Percentiles rank a stretch among this genome's conserved stretches.
These are phyloP conservation scores for Paecilomyces sp. DNA, from an alignment of 2,329 filamentous ascomycete species.

Conservation along the genomic window DNA sequence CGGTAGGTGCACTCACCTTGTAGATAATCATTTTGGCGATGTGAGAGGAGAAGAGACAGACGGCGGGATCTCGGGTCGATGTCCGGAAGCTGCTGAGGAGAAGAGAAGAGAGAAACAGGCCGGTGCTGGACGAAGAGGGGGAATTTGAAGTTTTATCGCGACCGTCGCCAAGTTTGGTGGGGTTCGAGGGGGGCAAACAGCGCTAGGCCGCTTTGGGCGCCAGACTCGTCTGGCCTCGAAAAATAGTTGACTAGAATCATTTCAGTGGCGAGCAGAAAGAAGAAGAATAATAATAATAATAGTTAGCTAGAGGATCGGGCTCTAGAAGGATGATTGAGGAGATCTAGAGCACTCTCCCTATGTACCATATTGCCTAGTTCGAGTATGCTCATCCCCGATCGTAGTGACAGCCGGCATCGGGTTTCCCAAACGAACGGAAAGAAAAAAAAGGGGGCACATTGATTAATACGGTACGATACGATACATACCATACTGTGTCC, in stretches of 20 bases:
- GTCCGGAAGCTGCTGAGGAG: slow-evolving; percentile 11
- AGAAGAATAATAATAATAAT: not conserved
- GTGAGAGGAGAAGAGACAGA: slow-evolving; percentile 3
- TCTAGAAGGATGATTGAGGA: not conserved
- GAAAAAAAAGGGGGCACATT: not conserved
- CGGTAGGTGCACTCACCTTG: slow-evolving; percentile 46
- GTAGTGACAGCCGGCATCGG: not conserved
- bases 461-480: no score
- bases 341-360: not conserved
- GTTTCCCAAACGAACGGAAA: not conserved
- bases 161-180: slow-evolving; percentile 8
- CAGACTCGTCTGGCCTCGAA: not conserved
- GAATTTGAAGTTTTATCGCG: slow-evolving; percentile 20
- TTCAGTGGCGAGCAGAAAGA: not conserved
- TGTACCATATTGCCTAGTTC: not conserved
- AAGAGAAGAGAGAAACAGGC: slow-evolving; percentile 16
- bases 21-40: slow-evolving; percentile 66
- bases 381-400: not conserved
- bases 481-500: no score
- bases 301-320: not conserved
- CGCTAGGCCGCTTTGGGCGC: slow-evolving; percentile 9
- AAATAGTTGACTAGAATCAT: not conserved
- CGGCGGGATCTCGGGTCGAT: slow-evolving; percentile 13
- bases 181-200: slow-evolving; percentile 9
- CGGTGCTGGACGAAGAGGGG: slow-evolving; percentile 16